phyloP scores from a whole-genome alignment of 148 eudicot species.

The Nyssa sinensis region DNA sequence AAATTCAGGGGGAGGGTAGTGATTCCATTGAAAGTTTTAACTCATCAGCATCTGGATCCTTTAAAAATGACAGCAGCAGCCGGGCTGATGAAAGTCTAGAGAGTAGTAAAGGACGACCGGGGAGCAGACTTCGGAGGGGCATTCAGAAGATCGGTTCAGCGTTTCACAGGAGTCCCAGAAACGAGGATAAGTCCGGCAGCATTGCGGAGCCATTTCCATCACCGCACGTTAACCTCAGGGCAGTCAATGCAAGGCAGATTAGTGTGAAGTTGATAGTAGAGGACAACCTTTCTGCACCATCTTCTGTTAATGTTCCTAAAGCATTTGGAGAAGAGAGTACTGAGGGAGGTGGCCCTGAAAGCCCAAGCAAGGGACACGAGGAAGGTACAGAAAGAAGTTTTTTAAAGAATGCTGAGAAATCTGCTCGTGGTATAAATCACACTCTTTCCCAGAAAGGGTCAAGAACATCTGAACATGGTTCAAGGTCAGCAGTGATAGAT shows the following conservation, averaged over 20 bases:
- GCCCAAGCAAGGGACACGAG: constrained; percentile 32
- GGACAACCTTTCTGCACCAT: constrained; percentile 29
- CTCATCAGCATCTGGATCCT: constrained; percentile 27
- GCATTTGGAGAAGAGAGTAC: constrained; percentile 24
- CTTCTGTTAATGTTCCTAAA: constrained; percentile 21
- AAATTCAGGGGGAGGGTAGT: constrained; percentile 27
- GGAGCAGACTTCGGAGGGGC: constrained; percentile 41
- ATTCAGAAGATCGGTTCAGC: constrained; percentile 45
- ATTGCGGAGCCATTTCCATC: constrained; percentile 33
- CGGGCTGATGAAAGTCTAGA: constrained; percentile 45
- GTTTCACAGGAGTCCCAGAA: constrained; percentile 42
- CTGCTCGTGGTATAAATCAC: constrained; percentile 45
- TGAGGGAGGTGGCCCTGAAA: constrained; percentile 40
- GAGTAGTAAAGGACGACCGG: constrained; percentile 24
- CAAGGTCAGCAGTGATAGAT: constrained; percentile 3
- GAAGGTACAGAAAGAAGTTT: constrained; percentile 49
- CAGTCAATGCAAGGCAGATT: constrained; percentile 36
- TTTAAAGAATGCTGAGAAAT: constrained; percentile 56
- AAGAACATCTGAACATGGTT: constrained; percentile 18
- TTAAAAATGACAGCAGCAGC: constrained; percentile 32
- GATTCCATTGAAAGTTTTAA: constrained; percentile 26
- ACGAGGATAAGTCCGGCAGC: constrained; percentile 25
- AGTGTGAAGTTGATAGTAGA: constrained; percentile 44
- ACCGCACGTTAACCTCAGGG: constrained; percentile 50
- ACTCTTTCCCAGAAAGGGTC: constrained; percentile 48